Conservation (phyloP, 31 red algal species). For the Endocladia muricata region DNA sequence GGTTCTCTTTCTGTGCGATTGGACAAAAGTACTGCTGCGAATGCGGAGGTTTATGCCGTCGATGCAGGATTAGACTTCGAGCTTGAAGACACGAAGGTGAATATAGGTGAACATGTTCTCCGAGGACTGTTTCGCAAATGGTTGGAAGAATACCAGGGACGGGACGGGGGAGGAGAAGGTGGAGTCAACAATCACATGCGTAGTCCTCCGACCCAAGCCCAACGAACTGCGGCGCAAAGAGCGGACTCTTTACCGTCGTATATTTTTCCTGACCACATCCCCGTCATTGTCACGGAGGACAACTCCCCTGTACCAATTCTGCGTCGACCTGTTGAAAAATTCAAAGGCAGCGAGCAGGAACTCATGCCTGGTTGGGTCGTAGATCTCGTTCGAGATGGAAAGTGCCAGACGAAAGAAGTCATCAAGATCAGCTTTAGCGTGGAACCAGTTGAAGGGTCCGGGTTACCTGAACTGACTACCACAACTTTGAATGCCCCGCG, state of each 20-base stretch:
- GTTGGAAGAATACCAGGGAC: slow-evolving; percentile 45
- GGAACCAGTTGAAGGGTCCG: slow-evolving; percentile 61
- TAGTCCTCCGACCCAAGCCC: slow-evolving; percentile 28
- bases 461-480: slow-evolving; percentile 54
- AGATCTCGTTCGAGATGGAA: slow-evolving; percentile 73
- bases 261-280: slow-evolving; percentile 62
- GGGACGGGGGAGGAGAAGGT: slow-evolving; percentile 20
- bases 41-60: slow-evolving; percentile 91
- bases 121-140: slow-evolving; percentile 84
- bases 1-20: slow-evolving; percentile 77
- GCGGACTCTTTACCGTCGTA: slow-evolving; percentile 53
- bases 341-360: slow-evolving; percentile 46
- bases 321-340: slow-evolving; percentile 18
- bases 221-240: slow-evolving; percentile 31
- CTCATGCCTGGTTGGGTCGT: slow-evolving; percentile 82
- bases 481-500: slow-evolving; percentile 79
- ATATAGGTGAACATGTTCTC: slow-evolving; percentile 94
- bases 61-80: slow-evolving; percentile 74
- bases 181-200: slow-evolving; percentile 10
- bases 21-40: slow-evolving; percentile 48
- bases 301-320: slow-evolving; percentile 59
- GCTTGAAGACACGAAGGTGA: slow-evolving; percentile 93
- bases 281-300: slow-evolving; percentile 76
- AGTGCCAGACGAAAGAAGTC: slow-evolving; percentile 49
- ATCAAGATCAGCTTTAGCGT: slow-evolving; percentile 82